These are phyloP conservation scores for Syzygium jambos DNA, from an alignment of 345 rosid species.

Conservation along the genomic window DNA sequence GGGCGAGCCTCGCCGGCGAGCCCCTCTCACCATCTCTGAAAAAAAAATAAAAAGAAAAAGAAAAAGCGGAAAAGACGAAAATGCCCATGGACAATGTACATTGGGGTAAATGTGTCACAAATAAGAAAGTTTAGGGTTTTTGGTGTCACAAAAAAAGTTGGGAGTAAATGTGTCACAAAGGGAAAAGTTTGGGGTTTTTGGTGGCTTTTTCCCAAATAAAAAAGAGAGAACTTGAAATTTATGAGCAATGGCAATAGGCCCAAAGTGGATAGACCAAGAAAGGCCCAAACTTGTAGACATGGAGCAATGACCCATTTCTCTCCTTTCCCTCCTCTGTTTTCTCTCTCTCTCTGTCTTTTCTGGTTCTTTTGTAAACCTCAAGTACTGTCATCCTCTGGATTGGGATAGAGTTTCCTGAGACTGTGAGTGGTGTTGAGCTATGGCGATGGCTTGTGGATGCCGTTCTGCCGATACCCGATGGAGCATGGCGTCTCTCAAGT, in stretches of 20 bases:
- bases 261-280: background rate
- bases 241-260: background rate
- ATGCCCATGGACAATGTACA: too few species aligned
- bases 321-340: background rate
- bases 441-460: constrained; percentile 23
- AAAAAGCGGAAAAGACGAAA: too few species aligned
- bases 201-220: too few species aligned
- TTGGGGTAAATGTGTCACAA: too few species aligned
- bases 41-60: too few species aligned
- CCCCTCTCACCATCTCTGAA: too few species aligned
- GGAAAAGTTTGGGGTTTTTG: too few species aligned
- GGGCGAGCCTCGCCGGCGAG: too few species aligned
- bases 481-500: constrained; percentile 56
- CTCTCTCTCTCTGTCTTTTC: background rate
- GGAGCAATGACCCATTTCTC: background rate
- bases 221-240: background rate
- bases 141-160: too few species aligned
- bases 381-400: background rate
- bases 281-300: background rate
- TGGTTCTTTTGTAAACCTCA: background rate
- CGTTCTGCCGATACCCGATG: constrained; percentile 26
- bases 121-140: too few species aligned
- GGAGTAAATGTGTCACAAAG: too few species aligned
- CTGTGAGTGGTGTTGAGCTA: background rate
- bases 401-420: background rate